Evolutionary conservation across 2,329 filamentous ascomycete species (phyloP).

Genomic region (Colletotrichum ledebouriae): DNA sequence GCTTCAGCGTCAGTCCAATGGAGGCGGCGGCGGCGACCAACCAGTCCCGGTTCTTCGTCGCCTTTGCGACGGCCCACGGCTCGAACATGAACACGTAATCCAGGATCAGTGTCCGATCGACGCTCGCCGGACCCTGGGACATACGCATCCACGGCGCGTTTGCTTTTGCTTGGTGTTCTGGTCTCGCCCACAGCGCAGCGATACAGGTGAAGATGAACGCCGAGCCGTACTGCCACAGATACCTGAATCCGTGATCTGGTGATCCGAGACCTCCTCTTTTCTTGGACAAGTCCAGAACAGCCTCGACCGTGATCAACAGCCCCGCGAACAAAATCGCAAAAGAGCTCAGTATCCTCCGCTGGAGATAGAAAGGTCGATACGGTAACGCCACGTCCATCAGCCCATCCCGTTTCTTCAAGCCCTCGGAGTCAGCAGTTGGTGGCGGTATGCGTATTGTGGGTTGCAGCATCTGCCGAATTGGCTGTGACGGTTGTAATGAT

Average conservation of each 20-base stretch:
- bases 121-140: constrained; percentile 47
- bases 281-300: constrained; percentile 49
- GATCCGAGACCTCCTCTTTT: constrained; percentile 49
- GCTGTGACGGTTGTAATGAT: background rate
- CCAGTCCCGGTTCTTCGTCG: constrained; percentile 52
- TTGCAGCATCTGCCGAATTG: constrained; percentile 12
- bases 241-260: constrained; percentile 47
- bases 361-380: constrained; percentile 55
- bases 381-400: constrained; percentile 49
- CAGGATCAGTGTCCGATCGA: constrained; percentile 52
- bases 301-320: constrained; percentile 50
- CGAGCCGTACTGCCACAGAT: constrained; percentile 55
- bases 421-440: background rate
- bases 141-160: constrained; percentile 56
- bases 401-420: constrained; percentile 33
- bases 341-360: constrained; percentile 48
- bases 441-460: constrained; percentile 3
- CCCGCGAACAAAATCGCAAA: constrained; percentile 50
- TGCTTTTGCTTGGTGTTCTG: constrained; percentile 55
- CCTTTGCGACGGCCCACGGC: constrained; percentile 47
- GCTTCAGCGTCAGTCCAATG: constrained; percentile 50
- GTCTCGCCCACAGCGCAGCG: constrained; percentile 52
- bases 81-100: constrained; percentile 53
- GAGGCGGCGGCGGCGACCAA: constrained; percentile 49
- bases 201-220: constrained; percentile 51